Percentiles rank a stretch among this genome's conserved stretches.
These are phyloP conservation scores for Aspergillus sp. DNA, from an alignment of 2,329 filamentous ascomycete genomes.

Conservation along the genomic window DNA sequence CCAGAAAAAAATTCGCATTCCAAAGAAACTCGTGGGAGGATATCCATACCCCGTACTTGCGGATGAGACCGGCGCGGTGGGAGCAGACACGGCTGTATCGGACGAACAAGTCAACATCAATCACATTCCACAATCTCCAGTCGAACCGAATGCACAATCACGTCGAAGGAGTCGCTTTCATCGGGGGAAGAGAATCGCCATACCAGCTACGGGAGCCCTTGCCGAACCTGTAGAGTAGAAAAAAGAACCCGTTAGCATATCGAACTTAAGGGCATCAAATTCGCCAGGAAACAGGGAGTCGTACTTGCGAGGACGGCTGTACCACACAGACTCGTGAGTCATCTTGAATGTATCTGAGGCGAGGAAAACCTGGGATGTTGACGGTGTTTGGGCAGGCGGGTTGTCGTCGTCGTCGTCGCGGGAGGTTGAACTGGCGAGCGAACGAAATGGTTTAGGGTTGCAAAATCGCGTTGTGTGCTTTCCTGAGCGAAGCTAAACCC, in stretches of 20 bases:
- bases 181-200: slow-evolving; percentile 39
- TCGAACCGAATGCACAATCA: not conserved
- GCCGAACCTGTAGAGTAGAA: slow-evolving; percentile 53
- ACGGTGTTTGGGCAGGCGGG: slow-evolving; percentile 34
- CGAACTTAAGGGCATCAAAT: not conserved
- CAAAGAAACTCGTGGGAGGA: not conserved
- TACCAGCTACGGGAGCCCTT: slow-evolving; percentile 95
- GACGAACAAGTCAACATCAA: slow-evolving; percentile 10
- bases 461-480: slow-evolving; percentile 34
- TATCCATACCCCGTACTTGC: slow-evolving; percentile 78
- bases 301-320: slow-evolving; percentile 93
- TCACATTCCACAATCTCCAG: slow-evolving; percentile 17
- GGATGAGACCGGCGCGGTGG: slow-evolving; percentile 98
- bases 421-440: slow-evolving; percentile 20
- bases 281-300: slow-evolving; percentile 9
- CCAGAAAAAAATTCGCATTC: not conserved
- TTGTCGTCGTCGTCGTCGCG: slow-evolving; percentile 34
- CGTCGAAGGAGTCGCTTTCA: not conserved
- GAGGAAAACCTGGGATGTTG: slow-evolving; percentile 26
- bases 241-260: slow-evolving; percentile 1
- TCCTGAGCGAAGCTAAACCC: slow-evolving; percentile 25
- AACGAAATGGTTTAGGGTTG: slow-evolving; percentile 26
- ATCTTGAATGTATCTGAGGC: slow-evolving; percentile 56
- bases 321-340: slow-evolving; percentile 97
- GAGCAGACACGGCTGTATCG: slow-evolving; percentile 71